Conservation (phyloP, 257 asterid genomes). For the Capsicum pubescens region DNA sequence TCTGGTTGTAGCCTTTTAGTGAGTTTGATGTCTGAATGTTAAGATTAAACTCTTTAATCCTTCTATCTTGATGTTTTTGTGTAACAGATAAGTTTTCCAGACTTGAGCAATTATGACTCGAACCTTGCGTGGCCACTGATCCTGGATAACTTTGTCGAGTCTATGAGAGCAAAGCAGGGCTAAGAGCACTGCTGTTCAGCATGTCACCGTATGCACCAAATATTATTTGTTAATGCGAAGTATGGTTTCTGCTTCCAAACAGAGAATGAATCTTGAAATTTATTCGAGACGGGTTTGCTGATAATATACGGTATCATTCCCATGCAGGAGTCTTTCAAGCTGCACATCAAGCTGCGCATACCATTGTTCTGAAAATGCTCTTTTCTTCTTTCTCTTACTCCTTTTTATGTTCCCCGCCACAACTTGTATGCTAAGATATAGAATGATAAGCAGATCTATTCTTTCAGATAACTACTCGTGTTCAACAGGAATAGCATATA, state of each 20-base stretch:
- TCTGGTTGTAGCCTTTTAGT: background rate
- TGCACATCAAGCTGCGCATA: background rate
- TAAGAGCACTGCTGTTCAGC: slow-evolving; percentile 8
- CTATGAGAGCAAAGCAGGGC: slow-evolving; percentile 53
- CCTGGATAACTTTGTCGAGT: slow-evolving; percentile 81
- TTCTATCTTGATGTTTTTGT: background rate
- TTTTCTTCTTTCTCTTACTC: background rate
- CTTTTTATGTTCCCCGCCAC: background rate
- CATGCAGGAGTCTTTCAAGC: background rate
- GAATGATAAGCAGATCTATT: slow-evolving; percentile 17
- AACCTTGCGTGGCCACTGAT: slow-evolving; percentile 79
- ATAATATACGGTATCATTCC: background rate
- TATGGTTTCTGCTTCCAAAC: slow-evolving; percentile 10
- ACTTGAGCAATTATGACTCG: slow-evolving; percentile 66
- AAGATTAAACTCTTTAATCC: background rate
- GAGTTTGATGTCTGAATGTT: slow-evolving; percentile 9
- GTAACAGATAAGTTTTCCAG: slow-evolving; percentile 78
- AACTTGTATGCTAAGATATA: background rate
- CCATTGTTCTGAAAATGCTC: slow-evolving; percentile 17
- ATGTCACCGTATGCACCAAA: background rate
- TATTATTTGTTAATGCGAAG: background rate
- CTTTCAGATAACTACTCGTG: background rate
- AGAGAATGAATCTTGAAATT: background rate
- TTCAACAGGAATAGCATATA: background rate
- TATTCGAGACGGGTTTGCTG: background rate